Percentiles rank a stretch among this genome's conserved stretches.
These are phyloP conservation scores for Trichoderma virens DNA, from an alignment of 495 filamentous ascomycete genomes.

Conservation along the genomic window DNA sequence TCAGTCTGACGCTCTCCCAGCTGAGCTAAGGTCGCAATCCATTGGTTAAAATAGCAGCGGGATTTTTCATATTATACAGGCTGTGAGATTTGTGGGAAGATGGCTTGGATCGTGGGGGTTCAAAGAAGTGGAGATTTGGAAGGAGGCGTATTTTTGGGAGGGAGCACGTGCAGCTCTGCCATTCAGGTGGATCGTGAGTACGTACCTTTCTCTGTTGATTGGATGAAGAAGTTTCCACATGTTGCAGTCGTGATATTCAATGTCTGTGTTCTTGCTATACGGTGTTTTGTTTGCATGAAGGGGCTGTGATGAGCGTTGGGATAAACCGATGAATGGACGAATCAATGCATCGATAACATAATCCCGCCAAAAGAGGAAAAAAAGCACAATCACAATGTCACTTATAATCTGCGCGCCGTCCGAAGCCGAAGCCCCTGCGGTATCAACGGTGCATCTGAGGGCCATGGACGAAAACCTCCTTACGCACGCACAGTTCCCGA, in stretches of 20 bases:
- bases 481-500: constrained; percentile 37
- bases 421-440: constrained; percentile 26
- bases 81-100: not conserved
- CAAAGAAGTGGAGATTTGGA: not conserved
- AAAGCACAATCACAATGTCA: too few relatives aligned
- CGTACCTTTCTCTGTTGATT: not conserved
- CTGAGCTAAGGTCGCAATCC: constrained; percentile 9
- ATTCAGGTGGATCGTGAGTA: not conserved
- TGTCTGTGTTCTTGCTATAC: not conserved
- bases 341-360: too few relatives aligned
- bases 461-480: constrained; percentile 36
- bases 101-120: not conserved
- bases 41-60: not conserved
- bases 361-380: too few relatives aligned
- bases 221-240: not conserved
- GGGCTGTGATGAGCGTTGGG: too few relatives aligned
- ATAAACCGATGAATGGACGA: too few relatives aligned
- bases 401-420: not conserved
- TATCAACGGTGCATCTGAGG: constrained; percentile 34
- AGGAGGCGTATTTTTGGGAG: not conserved
- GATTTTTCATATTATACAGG: not conserved
- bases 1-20: constrained; percentile 9
- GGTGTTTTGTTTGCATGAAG: too few relatives aligned
- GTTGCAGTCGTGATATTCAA: not conserved
- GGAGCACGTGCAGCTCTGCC: not conserved